Evolutionary conservation across 768 basidiomycete genomes (phyloP), one percentile per base, ranked within the genome.

Genomic region (Suillus lakei): DNA sequence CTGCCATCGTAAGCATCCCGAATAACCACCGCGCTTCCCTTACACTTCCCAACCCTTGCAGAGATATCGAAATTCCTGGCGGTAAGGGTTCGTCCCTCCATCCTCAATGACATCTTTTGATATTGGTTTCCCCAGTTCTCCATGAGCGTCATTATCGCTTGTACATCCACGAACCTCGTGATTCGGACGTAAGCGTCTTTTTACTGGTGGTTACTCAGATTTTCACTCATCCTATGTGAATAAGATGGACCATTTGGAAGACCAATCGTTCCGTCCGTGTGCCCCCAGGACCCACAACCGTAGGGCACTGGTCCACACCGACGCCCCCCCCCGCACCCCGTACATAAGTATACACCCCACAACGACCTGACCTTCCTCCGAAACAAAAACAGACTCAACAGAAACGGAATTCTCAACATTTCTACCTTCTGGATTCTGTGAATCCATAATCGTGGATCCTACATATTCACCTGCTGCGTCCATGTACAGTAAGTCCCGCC

Each of bases 251-350:
- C n/a, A n/a, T n/a, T n/a, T n/a, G n/a, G n/a, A n/a, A n/a, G n/a
- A n/a, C n/a, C n/a, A n/a, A n/a, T n/a, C n/a, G n/a, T 44, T 39
- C 41, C 2, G 68, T 77, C n/a, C 66, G 72, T 38, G 1, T 28
- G 5, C 15, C 74, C 16, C 38, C 76, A 1, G 12, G 65, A 39
- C 0, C 64, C 0, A 16, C 67, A 21, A 28, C 66, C 12, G 5
- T 68, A 12, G 74, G 68, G 10, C 76, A 75, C 15, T 77, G 74
- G 76, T 51, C 58, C 18, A 48, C 69, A 4, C 60, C 77, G 1
- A 66, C 60, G 1, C 50, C 72, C 0, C n/a, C n/a, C n/a, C n/a
- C n/a, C 2, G 39, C 18, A 21, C 4, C 2, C 48, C 23, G 23
- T 30, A 16, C 10, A 13, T 13, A 1, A n/a, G 15, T 48, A 34